Base-by-base conservation (phyloP, 2,329 filamentous ascomycete species). In the Polychaeton citri region DNA sequence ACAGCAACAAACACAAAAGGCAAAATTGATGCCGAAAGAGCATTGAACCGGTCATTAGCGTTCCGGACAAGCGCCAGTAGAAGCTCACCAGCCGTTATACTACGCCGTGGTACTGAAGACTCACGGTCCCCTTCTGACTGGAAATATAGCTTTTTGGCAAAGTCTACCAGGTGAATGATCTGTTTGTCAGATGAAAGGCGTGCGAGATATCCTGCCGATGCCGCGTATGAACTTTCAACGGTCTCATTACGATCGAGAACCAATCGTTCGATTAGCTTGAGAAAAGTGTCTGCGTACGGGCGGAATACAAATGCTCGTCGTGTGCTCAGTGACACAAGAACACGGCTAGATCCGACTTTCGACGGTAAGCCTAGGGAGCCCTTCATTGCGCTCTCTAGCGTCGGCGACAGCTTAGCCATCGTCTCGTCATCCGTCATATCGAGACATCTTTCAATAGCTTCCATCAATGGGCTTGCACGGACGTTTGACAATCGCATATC, bases 171-270 rank as follows among this genome's bases (percentile, higher is more conserved):
- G 28, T 67, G 61, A 16, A 76, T 51, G 10, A 77, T 60, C 43
- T 71, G 68, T 43, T 71, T 69, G 44, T 76, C 70, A 1, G 69
- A 69, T n/a, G 71, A 71, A 8, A 74, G 51, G 15, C 74, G 75
- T 47, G 90, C 71, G 37, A 96, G 68, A 54, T 96, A 96, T 0
- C 88, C 90, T 16, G 85, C 74, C 3, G 87, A 79, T 36, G 77
- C 78, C 15, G 87, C 88, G 55, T 95, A 98, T 2, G 82, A 82
- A 42, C 82, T 80, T 52, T 81, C 87, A 38, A 95, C 87, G 13
- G 92, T 90, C 48, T 95, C 86, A 52, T 98, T 98, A 43, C 81
- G 79, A 55, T 98, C 90, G 34, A 94, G 71, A 1, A 87, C 74
- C 39, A 87, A 75, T 56, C 84, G 88, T 49, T 85, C 76, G 43